Percentiles rank a stretch among this genome's conserved stretches.
Conservation (phyloP, 805 yeast species). For the Grigorovia yakushimaensis region DNA sequence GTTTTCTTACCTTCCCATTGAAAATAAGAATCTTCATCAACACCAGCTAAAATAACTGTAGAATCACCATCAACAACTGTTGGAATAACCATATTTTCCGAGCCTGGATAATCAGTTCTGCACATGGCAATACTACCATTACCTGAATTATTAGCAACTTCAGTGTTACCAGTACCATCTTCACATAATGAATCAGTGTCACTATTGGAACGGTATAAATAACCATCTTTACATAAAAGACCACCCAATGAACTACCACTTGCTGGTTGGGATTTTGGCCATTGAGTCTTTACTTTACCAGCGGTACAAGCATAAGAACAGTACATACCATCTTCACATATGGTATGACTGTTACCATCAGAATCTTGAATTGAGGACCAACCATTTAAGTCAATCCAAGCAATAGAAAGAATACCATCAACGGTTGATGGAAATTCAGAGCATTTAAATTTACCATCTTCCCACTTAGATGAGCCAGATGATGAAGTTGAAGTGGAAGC, state of each 20-base stretch:
- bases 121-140: conserved; percentile 74
- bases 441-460: conserved; percentile 64
- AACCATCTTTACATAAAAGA: conserved; percentile 73
- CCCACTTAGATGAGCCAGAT: conserved; percentile 56
- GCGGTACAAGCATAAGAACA: conserved; percentile 98
- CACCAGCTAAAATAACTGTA: conserved; percentile 62
- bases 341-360: conserved; percentile 45
- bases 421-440: conserved; percentile 57
- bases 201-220: conserved; percentile 71
- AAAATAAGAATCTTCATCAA: conserved; percentile 69
- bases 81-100: conserved; percentile 97
- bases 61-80: conserved; percentile 68
- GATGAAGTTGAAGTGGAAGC: conserved; percentile 23
- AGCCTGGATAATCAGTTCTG: conserved; percentile 98
- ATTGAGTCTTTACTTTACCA: conserved; percentile 98
- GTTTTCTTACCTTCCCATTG: conserved; percentile 73
- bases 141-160: conserved; percentile 52
- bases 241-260: conserved; percentile 94
- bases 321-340: conserved; percentile 82
- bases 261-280: conserved; percentile 84
- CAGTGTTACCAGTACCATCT: conserved; percentile 71
- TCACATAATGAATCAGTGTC: conserved; percentile 64
- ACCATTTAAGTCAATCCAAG: conserved; percentile 46
- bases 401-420: conserved; percentile 56
- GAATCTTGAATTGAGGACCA: conserved; percentile 33